Base-by-base conservation (phyloP, 75 land plant species). In the Pinus tabuliformis region DNA sequence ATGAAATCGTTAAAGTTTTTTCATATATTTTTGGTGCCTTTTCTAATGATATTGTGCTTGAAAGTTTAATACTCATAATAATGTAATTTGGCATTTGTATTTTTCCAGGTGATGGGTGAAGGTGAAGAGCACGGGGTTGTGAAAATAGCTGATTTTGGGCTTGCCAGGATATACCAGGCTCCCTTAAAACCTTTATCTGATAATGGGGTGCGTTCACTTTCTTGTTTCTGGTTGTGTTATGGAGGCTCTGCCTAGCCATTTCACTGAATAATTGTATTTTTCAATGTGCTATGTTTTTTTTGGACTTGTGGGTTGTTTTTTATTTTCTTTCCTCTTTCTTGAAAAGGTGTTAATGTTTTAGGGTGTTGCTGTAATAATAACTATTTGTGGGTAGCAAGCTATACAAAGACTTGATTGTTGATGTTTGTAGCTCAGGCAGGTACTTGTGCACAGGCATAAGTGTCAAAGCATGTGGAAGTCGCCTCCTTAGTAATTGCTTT, bases 101-200 rank as follows among this genome's bases (percentile, higher is more conserved):
- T 24, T 7, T 73, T 22, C 37, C 75, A 92, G 94, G 94, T 96
- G 22, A 96, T 91, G 93, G 99, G 99, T 52, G 99, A 96, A 8
- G 95, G 90, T 17, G 99, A 96, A 1, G 99, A 96, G 72, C 99
- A 94, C 28, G 99, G 99, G 28, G 92, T 96, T 60, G 97, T 96
- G 24, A 96, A 96, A 79, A 94, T 96, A 76, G 99, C 98, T 75
- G 99, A 96, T 78, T 96, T 96, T 87, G 99, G 99, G 59, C 95
- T 96, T 39, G 99, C 99, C 13, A 83, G 99, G 74, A 94, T 96
- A 56, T 94, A 92, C 73, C 95, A 91, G 75, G 97, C 95, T 70
- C 99, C 99, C 12, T 79, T 94, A 75, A 91, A 89, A 81, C 95
- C 97, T 9, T 80, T 96, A 52, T 90, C 82, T 75, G 99, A 96